Base-by-base conservation (phyloP, 345 rosid species). In the Passiflora organensis region DNA sequence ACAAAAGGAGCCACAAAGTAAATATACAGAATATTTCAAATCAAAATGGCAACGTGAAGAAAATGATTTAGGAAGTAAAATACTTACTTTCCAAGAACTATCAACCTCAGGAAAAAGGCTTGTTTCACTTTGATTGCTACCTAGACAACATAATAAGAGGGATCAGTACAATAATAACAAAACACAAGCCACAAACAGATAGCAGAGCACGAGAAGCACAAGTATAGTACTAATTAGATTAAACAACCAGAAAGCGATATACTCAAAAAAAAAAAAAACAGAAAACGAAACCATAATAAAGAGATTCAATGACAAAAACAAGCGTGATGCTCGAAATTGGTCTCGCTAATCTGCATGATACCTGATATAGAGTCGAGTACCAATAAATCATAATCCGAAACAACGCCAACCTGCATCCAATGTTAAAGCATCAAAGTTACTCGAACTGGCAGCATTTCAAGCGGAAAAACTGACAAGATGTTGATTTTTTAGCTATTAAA, bases 311-410 rank as follows among this genome's bases (percentile, higher is more conserved):
- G n/a, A n/a, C n/a, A n/a, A n/a, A n/a, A n/a, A n/a, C n/a, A n/a
- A n/a, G n/a, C n/a, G n/a, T n/a, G n/a, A n/a, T n/a, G n/a, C n/a
- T n/a, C n/a, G n/a, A n/a, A n/a, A n/a, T n/a, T n/a, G n/a, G n/a
- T n/a, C n/a, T n/a, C n/a, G n/a, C n/a, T 28, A 28, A 3, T 28
- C 34, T 28, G 34, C 34, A 28, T 28, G 42, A 48, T 73, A 85
- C 98, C 98, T 78, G 98, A 88, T 47, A 91, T 80, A 37, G 93
- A 73, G 74, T 86, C 95, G 10, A 91, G 71, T 44, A 95, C 95
- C 72, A 91, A 62, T 68, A 91, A 66, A 63, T 91, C 98, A 69
- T 91, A 91, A 75, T 91, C 98, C 39, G 98, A 88, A 75, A 91
- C 96, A 65, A 91, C 93, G 44, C 98, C 98, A 71, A 91, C 93